Conservation (phyloP, 495 filamentous ascomycete genomes). For the Aspergillus ellipticus region DNA sequence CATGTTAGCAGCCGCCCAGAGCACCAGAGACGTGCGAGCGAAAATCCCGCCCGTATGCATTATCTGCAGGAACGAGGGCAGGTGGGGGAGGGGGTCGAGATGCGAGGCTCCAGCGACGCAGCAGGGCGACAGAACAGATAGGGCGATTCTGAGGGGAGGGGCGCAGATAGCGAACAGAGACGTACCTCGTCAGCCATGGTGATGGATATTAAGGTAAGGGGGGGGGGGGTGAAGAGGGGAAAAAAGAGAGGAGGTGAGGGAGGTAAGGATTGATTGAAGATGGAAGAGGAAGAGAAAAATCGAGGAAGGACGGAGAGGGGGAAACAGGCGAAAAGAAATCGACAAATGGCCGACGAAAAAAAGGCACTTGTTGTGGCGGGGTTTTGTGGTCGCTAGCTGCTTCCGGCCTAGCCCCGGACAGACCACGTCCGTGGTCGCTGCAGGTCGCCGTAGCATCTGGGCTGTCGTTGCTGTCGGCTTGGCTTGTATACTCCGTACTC, state of each 20-base stretch:
- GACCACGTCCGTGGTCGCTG: conserved; percentile 5
- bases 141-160: conserved; percentile 2
- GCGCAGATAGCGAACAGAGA: conserved; percentile 2
- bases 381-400: conserved; percentile 29
- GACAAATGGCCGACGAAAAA: conserved; percentile 30
- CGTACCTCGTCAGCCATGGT: conserved; percentile 46
- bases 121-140: conserved; percentile 7
- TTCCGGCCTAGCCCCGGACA: conserved; percentile 28
- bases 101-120: conserved; percentile 31
- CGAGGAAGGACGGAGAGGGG: conserved; percentile 17
- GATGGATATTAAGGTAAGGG: conserved; percentile 22
- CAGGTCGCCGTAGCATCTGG: conserved; percentile 9
- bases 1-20: background rate
- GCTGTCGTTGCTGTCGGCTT: too few species aligned
- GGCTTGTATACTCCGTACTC: background rate
- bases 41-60: conserved; percentile 1
- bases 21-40: background rate
- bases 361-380: conserved; percentile 37
- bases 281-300: conserved; percentile 18
- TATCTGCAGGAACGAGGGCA: conserved; percentile 4
- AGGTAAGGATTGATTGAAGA: conserved; percentile 9
- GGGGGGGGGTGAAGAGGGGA: conserved; percentile 25
- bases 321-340: conserved; percentile 22
- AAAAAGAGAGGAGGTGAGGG: conserved; percentile 14
- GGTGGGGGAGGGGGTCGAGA: conserved; percentile 21